Base-by-base conservation (phyloP, 2,329 filamentous ascomycete species). In the Xylaria sp. region DNA sequence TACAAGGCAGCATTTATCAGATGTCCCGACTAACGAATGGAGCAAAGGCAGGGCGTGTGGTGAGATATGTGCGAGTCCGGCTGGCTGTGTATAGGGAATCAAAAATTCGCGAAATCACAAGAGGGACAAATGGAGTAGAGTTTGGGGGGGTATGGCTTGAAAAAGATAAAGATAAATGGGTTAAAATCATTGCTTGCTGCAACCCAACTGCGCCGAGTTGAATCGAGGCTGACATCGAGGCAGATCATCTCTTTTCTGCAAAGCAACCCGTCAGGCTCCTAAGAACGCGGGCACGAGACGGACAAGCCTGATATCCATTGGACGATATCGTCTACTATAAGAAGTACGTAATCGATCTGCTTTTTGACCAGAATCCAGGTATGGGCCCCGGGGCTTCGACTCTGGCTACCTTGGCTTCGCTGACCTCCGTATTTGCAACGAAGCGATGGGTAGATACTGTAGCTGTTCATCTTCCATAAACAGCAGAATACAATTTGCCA, bases 211-310 rank as follows among this genome's bases (percentile, higher is more conserved):
- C 43, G 54, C 49, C 64, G 61, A 54, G 63, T 61, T 59, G 48
- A 54, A 37, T 62, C 60, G 61, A 68, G 65, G 67, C 66, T 67
- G 62, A 66, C 66, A 48, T 60, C 41, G 29, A 64, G 66, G 63
- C 65, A 64, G 59, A 63, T 34, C 29, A 13, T 13, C 9, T 7
- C 53, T 61, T 57, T 63, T 53, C 29, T 43, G 50, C 54, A 54
- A 37, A 48, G 40, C 29, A 46, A 43, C 49, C 59, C 57, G 52
- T 56, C 55, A 58, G 52, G 37, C 46, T 56, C 52, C 53, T 53
- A 40, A 51, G 51, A 57, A 44, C 48, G 50, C 48, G 44, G 48
- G 41, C 54, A 63, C 53, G n/a, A n/a, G n/a, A n/a, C n/a, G 11
- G 29, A 34, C 29, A 34, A 34, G 16, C 29, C 29, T 34, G 29